A percentile compares a stretch with the other conserved stretches of the same genome.
Evolutionary conservation across 75 land plant genomes (phyloP).

Genomic region (Adiantum capillusveneris): DNA sequence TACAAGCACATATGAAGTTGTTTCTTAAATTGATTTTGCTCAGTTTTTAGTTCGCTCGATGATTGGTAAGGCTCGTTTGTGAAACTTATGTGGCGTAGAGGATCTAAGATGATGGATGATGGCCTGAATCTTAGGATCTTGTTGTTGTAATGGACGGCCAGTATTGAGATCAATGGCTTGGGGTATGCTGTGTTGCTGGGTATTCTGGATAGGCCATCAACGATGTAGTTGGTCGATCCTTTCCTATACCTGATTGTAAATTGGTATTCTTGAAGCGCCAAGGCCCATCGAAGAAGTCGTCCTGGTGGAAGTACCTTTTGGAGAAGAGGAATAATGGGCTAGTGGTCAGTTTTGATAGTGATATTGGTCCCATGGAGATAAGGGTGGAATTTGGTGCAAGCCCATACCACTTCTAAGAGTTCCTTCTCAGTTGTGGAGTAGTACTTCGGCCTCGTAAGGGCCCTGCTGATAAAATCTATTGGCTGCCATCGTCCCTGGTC

Average conservation of each 20-base stretch:
- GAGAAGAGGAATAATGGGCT: too few species aligned
- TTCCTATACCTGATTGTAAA: background rate
- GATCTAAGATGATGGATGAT: background rate
- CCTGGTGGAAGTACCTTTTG: too few species aligned
- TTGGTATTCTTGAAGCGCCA: too few species aligned
- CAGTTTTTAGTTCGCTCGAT: too few species aligned
- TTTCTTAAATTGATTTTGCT: too few species aligned
- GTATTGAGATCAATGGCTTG: background rate
- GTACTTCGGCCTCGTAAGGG: background rate
- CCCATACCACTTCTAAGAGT: background rate
- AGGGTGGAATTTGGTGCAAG: background rate
- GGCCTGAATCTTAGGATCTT: background rate
- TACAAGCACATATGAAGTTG: too few species aligned
- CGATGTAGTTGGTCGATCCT: background rate
- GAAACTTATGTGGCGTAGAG: too few species aligned
- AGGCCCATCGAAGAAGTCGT: too few species aligned
- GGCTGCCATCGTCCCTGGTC: background rate
- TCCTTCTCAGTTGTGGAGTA: background rate
- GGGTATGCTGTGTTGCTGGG: background rate
- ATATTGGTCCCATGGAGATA: too few species aligned
- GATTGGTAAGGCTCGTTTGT: too few species aligned
- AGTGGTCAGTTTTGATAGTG: too few species aligned
- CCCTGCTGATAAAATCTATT: background rate
- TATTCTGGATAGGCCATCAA: background rate
- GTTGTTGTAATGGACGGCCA: background rate